Conservation (phyloP, 768 basidiomycete genomes). For the Tricholoma sp. region DNA sequence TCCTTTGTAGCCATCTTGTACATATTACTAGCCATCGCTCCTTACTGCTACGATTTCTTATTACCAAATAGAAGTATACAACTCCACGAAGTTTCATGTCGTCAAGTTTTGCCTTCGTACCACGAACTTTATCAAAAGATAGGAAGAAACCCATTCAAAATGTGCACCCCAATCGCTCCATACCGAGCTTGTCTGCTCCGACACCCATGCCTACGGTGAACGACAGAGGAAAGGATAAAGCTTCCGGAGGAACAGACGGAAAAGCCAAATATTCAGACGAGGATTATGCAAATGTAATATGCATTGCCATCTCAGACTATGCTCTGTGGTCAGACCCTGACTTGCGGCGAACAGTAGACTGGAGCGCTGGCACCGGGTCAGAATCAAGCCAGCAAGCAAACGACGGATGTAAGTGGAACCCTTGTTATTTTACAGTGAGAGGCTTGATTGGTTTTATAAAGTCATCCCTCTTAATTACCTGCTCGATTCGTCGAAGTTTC, state of each 20-base stretch:
- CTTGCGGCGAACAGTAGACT: constrained; percentile 44
- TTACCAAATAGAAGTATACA: neutral
- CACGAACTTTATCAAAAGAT: constrained; percentile 38
- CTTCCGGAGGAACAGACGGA: neutral
- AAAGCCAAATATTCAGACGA: constrained; percentile 26
- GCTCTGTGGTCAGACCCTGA: constrained; percentile 60
- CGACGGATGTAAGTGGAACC: constrained; percentile 39
- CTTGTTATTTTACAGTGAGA: neutral
- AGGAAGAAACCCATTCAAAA: constrained; percentile 13
- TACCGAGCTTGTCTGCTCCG: neutral
- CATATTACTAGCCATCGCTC: no score
- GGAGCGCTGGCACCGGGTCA: constrained; percentile 15
- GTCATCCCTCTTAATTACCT: constrained; percentile 59
- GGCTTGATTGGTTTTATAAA: constrained; percentile 24
- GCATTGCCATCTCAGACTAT: constrained; percentile 67
- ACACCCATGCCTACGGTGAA: neutral
- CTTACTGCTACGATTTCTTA: no score
- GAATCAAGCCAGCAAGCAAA: constrained; percentile 6
- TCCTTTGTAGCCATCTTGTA: no score
- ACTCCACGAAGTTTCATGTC: constrained; percentile 15
- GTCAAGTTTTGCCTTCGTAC: constrained; percentile 39
- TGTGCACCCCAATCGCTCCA: neutral
- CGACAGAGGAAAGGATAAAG: neutral
- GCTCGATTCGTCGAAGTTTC: constrained; percentile 32
- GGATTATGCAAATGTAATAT: constrained; percentile 46